Base-by-base conservation (phyloP, 2,329 filamentous ascomycete genomes). In the Xylogone sp. region DNA sequence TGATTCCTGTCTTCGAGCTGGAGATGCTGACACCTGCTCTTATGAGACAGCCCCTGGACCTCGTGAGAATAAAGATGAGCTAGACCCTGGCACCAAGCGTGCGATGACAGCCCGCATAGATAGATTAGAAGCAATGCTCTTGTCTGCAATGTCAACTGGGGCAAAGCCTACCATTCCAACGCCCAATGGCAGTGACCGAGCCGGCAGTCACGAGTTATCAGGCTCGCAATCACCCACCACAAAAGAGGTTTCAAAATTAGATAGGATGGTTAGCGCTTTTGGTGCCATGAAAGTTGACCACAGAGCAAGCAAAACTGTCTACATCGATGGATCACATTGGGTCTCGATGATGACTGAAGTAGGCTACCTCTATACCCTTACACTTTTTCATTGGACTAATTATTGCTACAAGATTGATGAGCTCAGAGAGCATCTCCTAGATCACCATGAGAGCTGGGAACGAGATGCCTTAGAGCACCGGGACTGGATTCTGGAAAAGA, bases 311-410 rank as follows among this genome's bases (percentile, higher is more conserved):
- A 34, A 52, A 21, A 53, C 51, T 5, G 39, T 51, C 18, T 56
- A 51, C 27, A 27, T 54, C 13, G 52, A 52, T 42, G 49, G 46
- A 21, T 42, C 45, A 5, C 51, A 54, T 29, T 56, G 54, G 54
- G 34, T 56, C 3, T 56, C 54, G 13, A 56, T 56, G 13, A 46
- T 56, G 51, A 46, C 43, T 27, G 51, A 56, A 42, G 54, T 56
- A 24, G 22, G 43, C n/a, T 21, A 39, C 12, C 18, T 10, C 10
- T 13, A n/a, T 7, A 1, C 19, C 21, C 34, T 21, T 10, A 39
- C 8, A 45, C n/a, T 27, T 27, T 1, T 29, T 24, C 3, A 3
- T 24, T 43, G 1, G 6, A 45, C 49, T 21, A 24, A 27, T 44
- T 43, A 49, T 20, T 49, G 24, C 18, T 49, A 21, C n/a, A 43